Conservation (phyloP, 164 flowering plant genomes). For the Aristolochia californica region DNA sequence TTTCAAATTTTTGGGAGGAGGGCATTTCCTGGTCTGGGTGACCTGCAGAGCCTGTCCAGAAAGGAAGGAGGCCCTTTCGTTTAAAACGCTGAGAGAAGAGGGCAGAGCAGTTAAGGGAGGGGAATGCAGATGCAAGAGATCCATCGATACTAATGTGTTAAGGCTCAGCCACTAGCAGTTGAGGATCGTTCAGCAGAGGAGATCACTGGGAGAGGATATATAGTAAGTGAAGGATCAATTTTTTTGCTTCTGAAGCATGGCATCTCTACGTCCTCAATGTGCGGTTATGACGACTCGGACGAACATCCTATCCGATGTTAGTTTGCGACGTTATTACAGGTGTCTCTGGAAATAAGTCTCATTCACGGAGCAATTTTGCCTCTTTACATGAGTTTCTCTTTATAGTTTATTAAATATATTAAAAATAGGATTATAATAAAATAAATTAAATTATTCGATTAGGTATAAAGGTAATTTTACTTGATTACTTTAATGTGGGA, state of each 20-base stretch:
- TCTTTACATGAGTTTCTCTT: not conserved
- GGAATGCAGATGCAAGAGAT: constrained; percentile 23
- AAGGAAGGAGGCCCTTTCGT: constrained; percentile 14
- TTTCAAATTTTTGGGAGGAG: constrained; percentile 26
- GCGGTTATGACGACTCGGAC: constrained; percentile 17
- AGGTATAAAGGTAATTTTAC: no score
- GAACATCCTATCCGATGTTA: not conserved
- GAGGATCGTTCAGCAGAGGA: not conserved
- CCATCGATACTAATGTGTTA: constrained; percentile 21
- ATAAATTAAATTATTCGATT: no score
- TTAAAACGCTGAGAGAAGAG: constrained; percentile 12
- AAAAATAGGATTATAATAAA: no score
- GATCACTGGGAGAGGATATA: not conserved
- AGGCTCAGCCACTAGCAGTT: not conserved
- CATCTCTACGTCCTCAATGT: constrained; percentile 11
- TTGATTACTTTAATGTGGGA: no score
- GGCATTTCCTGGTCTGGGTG: constrained; percentile 17
- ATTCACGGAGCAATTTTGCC: no score
- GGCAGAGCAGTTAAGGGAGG: constrained; percentile 17
- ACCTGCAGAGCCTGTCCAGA: constrained; percentile 20
- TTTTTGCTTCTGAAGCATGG: constrained; percentile 1
- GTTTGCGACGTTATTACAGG: no score
- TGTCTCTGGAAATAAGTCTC: no score
- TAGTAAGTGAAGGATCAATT: not conserved
- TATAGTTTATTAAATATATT: no score